Conservation (phyloP, 1,284 basidiomycete genomes). For the Boletus smithii region DNA sequence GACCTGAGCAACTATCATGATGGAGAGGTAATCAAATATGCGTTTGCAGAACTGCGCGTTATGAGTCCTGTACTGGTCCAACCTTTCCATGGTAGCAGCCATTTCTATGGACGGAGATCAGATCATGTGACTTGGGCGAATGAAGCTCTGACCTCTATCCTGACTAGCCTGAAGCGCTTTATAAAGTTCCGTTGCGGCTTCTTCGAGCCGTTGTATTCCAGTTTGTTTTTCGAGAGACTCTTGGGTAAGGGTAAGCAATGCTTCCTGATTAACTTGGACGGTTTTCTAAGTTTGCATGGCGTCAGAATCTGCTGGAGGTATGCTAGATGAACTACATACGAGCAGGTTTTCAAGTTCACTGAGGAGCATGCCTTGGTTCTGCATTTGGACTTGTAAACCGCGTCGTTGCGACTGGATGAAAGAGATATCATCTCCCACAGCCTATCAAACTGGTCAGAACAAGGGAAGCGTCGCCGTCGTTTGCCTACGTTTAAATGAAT, state of each 20-base stretch:
- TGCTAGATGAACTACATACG: conserved; percentile 41
- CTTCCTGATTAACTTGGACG: conserved; percentile 82
- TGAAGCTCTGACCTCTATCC: conserved; percentile 63
- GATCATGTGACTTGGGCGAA: neutral
- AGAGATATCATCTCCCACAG: conserved; percentile 90
- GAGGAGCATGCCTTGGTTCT: conserved; percentile 86
- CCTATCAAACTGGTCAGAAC: conserved; percentile 45
- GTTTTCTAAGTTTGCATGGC: conserved; percentile 65
- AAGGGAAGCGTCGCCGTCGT: neutral
- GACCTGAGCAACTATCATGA: conserved; percentile 87
- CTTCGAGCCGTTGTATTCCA: conserved; percentile 79
- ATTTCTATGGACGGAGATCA: conserved; percentile 56
- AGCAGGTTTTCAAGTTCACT: conserved; percentile 82
- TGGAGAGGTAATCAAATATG: conserved; percentile 82
- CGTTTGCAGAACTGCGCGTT: conserved; percentile 91
- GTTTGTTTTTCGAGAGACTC: conserved; percentile 77
- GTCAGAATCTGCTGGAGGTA: conserved; percentile 1
- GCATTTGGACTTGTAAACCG: conserved; percentile 95
- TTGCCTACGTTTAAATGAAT: conserved; percentile 84
- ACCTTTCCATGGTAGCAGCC: conserved; percentile 88
- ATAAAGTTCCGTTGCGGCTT: conserved; percentile 86
- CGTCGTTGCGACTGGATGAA: conserved; percentile 97
- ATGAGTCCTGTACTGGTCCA: conserved; percentile 86
- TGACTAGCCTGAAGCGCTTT: conserved; percentile 91
- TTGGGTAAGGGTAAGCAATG: conserved; percentile 76